Evolutionary conservation across 805 yeast species (phyloP).

Genomic region (Wickerhamiella bombiphila): DNA sequence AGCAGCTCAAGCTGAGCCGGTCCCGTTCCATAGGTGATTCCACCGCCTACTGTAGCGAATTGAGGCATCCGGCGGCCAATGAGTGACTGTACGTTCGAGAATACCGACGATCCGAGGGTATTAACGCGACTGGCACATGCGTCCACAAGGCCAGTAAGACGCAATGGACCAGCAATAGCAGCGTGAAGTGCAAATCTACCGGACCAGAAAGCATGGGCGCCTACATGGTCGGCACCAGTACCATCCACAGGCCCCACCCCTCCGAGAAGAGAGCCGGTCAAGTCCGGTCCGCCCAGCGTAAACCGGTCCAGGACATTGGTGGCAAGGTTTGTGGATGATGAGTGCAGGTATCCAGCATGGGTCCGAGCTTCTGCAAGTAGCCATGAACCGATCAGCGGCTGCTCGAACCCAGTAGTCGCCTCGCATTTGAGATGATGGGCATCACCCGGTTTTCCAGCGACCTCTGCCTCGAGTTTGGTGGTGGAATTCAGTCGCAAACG

Average conservation of each 20-base stretch:
- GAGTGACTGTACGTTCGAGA: conserved; percentile 20
- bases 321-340: not conserved
- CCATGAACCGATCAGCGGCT: too few species aligned
- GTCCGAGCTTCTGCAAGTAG: not conserved
- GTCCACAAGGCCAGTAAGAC: conserved; percentile 46
- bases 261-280: conserved; percentile 51
- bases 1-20: conserved; percentile 49
- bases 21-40: conserved; percentile 42
- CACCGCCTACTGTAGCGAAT: conserved; percentile 38
- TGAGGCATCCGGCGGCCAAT: conserved; percentile 23
- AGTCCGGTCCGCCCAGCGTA: conserved; percentile 60
- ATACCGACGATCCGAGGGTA: conserved; percentile 15
- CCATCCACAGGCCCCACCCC: conserved; percentile 48
- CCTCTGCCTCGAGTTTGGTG: conserved; percentile 22
- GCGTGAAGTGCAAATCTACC: conserved; percentile 43
- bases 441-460: conserved; percentile 23
- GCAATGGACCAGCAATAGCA: conserved; percentile 38
- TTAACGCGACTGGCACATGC: conserved; percentile 41
- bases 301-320: conserved; percentile 62
- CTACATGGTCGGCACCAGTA: conserved; percentile 34
- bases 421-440: conserved; percentile 19
- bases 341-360: conserved; percentile 14
- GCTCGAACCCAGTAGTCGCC: conserved; percentile 7
- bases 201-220: conserved; percentile 50
- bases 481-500: conserved; percentile 18